These are phyloP conservation scores for Mortierella antarctica DNA, from an alignment of 192 early-diverging fungal species.

Conservation along the genomic window DNA sequence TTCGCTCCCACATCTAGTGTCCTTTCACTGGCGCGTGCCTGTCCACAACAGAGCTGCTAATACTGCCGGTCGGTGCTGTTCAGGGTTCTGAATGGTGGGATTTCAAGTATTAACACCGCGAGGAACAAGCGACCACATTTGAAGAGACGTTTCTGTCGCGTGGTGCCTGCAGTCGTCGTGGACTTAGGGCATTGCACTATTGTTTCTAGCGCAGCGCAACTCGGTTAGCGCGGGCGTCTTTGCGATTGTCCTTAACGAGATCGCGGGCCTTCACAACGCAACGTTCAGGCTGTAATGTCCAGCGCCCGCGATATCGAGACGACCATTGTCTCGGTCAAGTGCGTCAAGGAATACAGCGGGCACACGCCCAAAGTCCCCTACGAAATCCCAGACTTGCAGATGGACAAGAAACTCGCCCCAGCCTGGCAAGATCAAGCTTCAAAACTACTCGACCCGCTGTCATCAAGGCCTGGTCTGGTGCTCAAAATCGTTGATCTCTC, in stretches of 20 bases:
- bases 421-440: constrained; percentile 76
- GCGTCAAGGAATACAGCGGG: constrained; percentile 81
- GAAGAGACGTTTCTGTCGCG: too few relatives aligned
- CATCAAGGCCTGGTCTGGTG: constrained; percentile 78
- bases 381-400: constrained; percentile 60
- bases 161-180: too few relatives aligned
- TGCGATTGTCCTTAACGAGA: constrained; percentile 84
- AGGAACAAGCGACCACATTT: too few relatives aligned
- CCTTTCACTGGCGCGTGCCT: too few relatives aligned
- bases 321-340: constrained; percentile 83
- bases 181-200: constrained; percentile 47
- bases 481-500: constrained; percentile 72
- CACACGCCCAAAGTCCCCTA: constrained; percentile 84
- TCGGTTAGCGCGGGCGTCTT: constrained; percentile 78
- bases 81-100: too few relatives aligned
- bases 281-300: constrained; percentile 76
- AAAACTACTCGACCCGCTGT: constrained; percentile 81
- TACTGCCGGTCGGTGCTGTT: too few relatives aligned
- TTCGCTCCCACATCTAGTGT: too few relatives aligned
- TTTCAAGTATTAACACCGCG: too few relatives aligned
- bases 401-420: constrained; percentile 75
- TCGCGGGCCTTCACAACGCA: constrained; percentile 77
- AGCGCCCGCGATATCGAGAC: constrained; percentile 79
- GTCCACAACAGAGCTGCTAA: too few relatives aligned
- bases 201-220: constrained; percentile 57